Base-by-base conservation (phyloP, 176 grass and related monocot genomes). In the Luzula sylvatica region DNA sequence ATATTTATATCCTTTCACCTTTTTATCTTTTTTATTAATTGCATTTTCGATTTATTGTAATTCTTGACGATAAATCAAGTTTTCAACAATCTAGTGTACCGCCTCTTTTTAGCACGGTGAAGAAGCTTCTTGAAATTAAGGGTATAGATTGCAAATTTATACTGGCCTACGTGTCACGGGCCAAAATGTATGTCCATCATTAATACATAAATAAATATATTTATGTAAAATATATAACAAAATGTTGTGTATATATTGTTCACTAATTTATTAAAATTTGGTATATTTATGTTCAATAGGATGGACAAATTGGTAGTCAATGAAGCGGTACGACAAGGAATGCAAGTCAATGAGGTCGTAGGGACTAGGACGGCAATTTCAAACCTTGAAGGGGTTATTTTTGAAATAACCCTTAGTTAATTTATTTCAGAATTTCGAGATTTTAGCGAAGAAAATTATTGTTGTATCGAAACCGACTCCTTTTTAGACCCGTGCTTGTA, bases 31-130 rank as follows among this genome's bases (percentile, higher is more conserved):
- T 61, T n/a, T 26, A 15, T 66, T 52, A 28, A 1, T 29, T 17
- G 19, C 3, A 1, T 32, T 41, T 29, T 46, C 12, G 7, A 32
- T 54, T 57, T 32, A 3, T 51, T 66, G 26, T n/a, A 21, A 48
- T 35, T 79, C 78, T 87, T 87, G 78, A 98, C 86, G 61, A 27
- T 46, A 64, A 62, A 42, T 25, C 72, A 98, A 86, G 92, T 81
- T 98, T 98, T 72, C 92, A 90, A 72, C 92, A 90, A 66, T 79
- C 86, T 38, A 98, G 85, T 56, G 71, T 90, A 70, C 75, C 85
- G n/a, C 65, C 23, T 65, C 81, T 98, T 58, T 90, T 90, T 50
- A 68, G 65, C 67, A 90, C 85, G n/a, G 81, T 90, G 38, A 71
- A 77, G 68, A 66, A 71, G 60, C 63, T 98, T 83, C 66, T 98